Evolutionary conservation across 495 filamentous ascomycete genomes (phyloP).

Genomic region (Rhypophila decipiens): DNA sequence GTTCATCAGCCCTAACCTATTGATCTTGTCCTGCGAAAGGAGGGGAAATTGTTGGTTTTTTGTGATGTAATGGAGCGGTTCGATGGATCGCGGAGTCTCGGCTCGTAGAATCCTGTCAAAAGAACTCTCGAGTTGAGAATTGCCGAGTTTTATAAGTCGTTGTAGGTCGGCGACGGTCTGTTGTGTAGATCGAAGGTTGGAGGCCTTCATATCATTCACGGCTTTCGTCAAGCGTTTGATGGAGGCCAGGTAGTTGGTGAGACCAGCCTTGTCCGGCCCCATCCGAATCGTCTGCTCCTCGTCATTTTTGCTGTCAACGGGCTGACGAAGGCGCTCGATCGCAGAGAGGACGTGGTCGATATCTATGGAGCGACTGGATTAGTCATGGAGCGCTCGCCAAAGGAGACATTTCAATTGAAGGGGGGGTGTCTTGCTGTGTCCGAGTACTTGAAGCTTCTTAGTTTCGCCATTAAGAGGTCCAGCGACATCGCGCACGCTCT

Average conservation of each 20-base stretch:
- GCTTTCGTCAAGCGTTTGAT: conserved; percentile 83
- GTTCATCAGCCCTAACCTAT: conserved; percentile 44
- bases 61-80: conserved; percentile 90
- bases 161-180: conserved; percentile 78
- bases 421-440: conserved; percentile 51
- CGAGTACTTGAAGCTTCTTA: conserved; percentile 74
- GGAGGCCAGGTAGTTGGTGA: conserved; percentile 81
- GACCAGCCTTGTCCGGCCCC: conserved; percentile 71
- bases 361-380: conserved; percentile 36
- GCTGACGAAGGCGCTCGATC: conserved; percentile 81
- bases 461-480: conserved; percentile 93
- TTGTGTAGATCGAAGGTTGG: conserved; percentile 86
- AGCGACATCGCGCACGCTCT: conserved; percentile 84
- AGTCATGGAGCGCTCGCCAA: neutral
- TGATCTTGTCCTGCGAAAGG: conserved; percentile 44
- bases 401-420: neutral
- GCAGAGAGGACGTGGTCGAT: conserved; percentile 80
- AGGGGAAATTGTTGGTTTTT: conserved; percentile 57
- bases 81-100: conserved; percentile 67
- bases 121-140: conserved; percentile 70
- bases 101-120: conserved; percentile 65
- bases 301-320: conserved; percentile 76
- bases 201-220: conserved; percentile 69
- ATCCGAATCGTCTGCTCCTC: conserved; percentile 88
- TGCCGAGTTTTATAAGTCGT: conserved; percentile 68